These are phyloP conservation scores for Nitzschia putrida DNA, from an alignment of 108 stramenopile species.

Conservation along the genomic window DNA sequence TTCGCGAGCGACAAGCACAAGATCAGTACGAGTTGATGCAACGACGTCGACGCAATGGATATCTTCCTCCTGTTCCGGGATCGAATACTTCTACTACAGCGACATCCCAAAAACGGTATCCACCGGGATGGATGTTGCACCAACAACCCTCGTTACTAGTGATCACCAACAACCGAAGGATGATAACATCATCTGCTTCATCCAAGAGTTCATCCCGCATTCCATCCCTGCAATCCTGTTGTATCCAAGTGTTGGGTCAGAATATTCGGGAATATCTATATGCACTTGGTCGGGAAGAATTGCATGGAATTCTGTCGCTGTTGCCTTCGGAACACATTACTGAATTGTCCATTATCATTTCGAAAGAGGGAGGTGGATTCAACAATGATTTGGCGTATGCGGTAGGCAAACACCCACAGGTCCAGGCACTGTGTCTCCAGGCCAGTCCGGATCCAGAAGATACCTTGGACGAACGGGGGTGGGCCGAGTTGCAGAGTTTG, in stretches of 20 bases:
- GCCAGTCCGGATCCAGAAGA: slow-evolving; percentile 1
- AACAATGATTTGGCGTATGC: slow-evolving; percentile 21
- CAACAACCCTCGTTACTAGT: neutral
- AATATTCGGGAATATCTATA: slow-evolving; percentile 30
- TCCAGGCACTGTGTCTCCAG: slow-evolving; percentile 19
- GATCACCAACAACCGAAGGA: too few relatives aligned
- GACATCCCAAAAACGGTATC: neutral
- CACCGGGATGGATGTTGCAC: slow-evolving; percentile 16
- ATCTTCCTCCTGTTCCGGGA: neutral
- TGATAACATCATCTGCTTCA: neutral
- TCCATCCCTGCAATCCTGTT: slow-evolving; percentile 5
- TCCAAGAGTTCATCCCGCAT: neutral
- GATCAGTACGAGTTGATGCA: slow-evolving; percentile 16
- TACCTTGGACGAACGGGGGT: slow-evolving; percentile 7
- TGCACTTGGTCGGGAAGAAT: slow-evolving; percentile 24
- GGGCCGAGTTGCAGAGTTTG: neutral
- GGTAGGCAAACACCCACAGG: slow-evolving; percentile 32
- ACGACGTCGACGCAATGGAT: slow-evolving; percentile 31
- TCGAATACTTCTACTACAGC: neutral
- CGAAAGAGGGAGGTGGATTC: neutral
- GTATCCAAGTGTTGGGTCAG: slow-evolving; percentile 8
- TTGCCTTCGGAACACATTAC: slow-evolving; percentile 22
- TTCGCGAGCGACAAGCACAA: slow-evolving; percentile 22
- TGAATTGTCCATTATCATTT: slow-evolving; percentile 25
- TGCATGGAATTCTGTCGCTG: slow-evolving; percentile 22